Evolutionary conservation across 1,139 yeast genomes (phyloP).

Genomic region (Saccharomyces pastorianus): DNA sequence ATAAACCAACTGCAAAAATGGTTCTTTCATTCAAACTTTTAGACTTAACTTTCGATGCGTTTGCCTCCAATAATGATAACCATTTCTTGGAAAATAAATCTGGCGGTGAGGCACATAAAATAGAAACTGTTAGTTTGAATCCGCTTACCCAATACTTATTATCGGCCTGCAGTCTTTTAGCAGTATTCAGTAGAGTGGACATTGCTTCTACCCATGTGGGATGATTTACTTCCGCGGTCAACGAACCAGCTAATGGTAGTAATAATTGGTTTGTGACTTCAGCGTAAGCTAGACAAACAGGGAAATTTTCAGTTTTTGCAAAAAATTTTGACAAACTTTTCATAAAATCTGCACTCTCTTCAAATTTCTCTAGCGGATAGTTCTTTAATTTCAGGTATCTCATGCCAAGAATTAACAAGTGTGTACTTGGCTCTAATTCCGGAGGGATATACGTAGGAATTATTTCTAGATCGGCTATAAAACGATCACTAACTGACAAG

Average conservation of each 20-base stretch:
- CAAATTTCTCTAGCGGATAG: constrained; percentile 81
- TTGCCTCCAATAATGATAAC: constrained; percentile 56
- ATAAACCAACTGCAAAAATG: constrained; percentile 53
- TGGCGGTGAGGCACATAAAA: constrained; percentile 73
- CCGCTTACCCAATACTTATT: constrained; percentile 66
- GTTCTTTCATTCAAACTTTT: constrained; percentile 51
- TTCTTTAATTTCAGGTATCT: constrained; percentile 67
- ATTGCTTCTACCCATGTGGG: constrained; percentile 91
- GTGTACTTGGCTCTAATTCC: constrained; percentile 65
- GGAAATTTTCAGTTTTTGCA: constrained; percentile 52
- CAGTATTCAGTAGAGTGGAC: constrained; percentile 50
- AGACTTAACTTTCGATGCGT: constrained; percentile 36
- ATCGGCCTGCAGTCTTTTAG: constrained; percentile 35
- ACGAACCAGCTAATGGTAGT: constrained; percentile 71
- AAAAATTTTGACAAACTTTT: constrained; percentile 82
- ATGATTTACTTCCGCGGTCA: constrained; percentile 92
- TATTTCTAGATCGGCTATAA: constrained; percentile 85
- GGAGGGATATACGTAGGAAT: constrained; percentile 47
- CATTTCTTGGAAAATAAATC: constrained; percentile 68
- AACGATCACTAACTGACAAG: constrained; percentile 82
- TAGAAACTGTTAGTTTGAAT: constrained; percentile 61
- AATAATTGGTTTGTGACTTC: constrained; percentile 71
- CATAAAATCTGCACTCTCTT: constrained; percentile 85
- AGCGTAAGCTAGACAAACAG: constrained; percentile 68
- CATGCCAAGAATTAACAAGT: constrained; percentile 84